Base-by-base conservation (phyloP, 345 rosid genomes). In the Linum usitatissimum region DNA sequence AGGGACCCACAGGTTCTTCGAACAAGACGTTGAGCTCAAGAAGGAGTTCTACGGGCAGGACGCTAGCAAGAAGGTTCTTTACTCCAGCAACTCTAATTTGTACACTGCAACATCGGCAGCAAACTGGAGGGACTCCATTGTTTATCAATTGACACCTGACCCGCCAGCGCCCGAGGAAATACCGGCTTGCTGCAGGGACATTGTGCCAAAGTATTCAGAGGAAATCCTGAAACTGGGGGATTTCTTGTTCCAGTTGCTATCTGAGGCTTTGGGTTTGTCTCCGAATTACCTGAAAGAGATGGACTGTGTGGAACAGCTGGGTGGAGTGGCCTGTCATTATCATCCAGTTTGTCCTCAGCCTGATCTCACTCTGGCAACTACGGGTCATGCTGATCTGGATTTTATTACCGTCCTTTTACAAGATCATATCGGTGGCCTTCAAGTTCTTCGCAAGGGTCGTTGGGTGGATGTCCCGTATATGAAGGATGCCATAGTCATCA, bases 401-500 rank as follows among this genome's bases (percentile, higher is more conserved):
- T 42, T 42, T 13, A 9, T 42, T 13, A 42, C 49, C 8, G 49
- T 42, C 3, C 14, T 42, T 9, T 14, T 42, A 42, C 49, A 42
- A 13, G 49, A 42, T 14, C 49, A 42, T 14, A 13, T 42, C 49
- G 49, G 59, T 61, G 66, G 57, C 39, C 73, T 34, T 40, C 73
- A 21, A 68, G 56, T 61, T 66, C 62, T 39, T 60, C 77, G 9
- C 61, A 42, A 14, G 56, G 9, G 12, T 64, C 64, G 28, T 64
- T 73, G 23, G 69, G 70, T 53, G 56, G 59, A 69, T 65, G 30
- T 4, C 3, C 48, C 19, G 18, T 17, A 0, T 15, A 8, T 31
- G 10, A 18, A 9, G 10, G 19, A 55, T 0, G 30, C 0, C 6
- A 23, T 17, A 1, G 18, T 4, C 18, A 19, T 8, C 34, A 28